phyloP scores from a whole-genome alignment of 1,139 yeast species.

The Scheffersomyces insectosa region DNA sequence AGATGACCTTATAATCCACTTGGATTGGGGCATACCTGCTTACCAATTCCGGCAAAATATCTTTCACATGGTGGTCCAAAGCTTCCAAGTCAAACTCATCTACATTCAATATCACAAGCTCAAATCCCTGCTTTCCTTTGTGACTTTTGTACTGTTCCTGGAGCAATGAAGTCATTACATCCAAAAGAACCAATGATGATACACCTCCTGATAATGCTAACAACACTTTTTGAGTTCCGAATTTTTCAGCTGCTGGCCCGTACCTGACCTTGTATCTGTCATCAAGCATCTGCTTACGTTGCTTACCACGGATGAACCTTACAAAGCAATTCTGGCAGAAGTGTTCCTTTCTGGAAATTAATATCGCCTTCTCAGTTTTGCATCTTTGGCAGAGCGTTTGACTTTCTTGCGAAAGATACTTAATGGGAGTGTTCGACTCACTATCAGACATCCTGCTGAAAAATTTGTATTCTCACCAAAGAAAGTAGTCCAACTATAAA shows the following conservation, averaged over 20 bases:
- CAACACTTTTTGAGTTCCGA: conserved; percentile 45
- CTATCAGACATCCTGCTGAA: conserved; percentile 3
- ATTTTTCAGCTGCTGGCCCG: conserved; percentile 29
- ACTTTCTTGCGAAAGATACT: conserved; percentile 14
- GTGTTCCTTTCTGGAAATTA: conserved; percentile 65
- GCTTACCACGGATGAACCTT: conserved; percentile 73
- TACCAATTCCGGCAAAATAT: conserved; percentile 20
- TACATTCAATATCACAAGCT: conserved; percentile 54
- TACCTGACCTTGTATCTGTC: conserved; percentile 73
- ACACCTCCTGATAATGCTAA: conserved; percentile 66
- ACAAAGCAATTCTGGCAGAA: conserved; percentile 74
- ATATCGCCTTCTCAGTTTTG: conserved; percentile 42
- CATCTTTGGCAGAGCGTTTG: conserved; percentile 49
- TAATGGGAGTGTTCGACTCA: conserved; percentile 14
- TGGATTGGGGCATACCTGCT: conserved; percentile 22
- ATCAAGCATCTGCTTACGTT: conserved; percentile 70
- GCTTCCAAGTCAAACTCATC: conserved; percentile 33
- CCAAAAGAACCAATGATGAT: conserved; percentile 68
- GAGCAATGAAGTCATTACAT: conserved; percentile 60
- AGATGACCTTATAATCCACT: conserved; percentile 37
- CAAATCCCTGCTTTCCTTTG: conserved; percentile 70
- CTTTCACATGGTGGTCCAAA: conserved; percentile 16
- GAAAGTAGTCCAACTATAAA: not conserved
- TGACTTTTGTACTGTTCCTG: conserved; percentile 61
- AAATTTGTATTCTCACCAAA: not conserved